Percentiles rank a stretch among this genome's conserved stretches.
Conservation (phyloP, 768 basidiomycete genomes). For the Boletus reticuloceps region DNA sequence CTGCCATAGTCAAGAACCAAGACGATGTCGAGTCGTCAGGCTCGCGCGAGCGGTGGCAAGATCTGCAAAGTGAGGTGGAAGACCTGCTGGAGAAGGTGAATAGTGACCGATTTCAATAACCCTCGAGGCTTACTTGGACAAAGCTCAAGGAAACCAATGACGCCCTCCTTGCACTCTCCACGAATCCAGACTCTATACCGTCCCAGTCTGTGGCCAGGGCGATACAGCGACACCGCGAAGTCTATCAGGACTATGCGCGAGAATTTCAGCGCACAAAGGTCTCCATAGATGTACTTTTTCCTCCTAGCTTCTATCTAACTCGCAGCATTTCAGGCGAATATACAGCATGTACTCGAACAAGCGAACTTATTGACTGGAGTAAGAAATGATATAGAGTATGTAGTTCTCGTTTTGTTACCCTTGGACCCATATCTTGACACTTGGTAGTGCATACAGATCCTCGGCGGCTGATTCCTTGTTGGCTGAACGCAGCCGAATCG, state of each 20-base stretch:
- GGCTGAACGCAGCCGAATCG: slow-evolving; percentile 84
- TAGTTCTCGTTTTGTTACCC: slow-evolving; percentile 1
- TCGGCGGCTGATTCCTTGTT: slow-evolving; percentile 84
- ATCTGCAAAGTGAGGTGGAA: slow-evolving; percentile 83
- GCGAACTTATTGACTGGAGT: slow-evolving; percentile 88
- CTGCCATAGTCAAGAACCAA: slow-evolving; percentile 52
- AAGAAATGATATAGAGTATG: slow-evolving; percentile 93
- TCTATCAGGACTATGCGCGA: slow-evolving; percentile 81
- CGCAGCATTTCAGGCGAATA: slow-evolving; percentile 56
- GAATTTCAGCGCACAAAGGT: slow-evolving; percentile 90
- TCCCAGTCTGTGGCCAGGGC: slow-evolving; percentile 86
- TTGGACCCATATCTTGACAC: background rate
- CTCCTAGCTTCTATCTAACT: background rate
- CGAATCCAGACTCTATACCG: slow-evolving; percentile 58
- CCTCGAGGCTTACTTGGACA: slow-evolving; percentile 8
- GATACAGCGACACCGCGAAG: slow-evolving; percentile 87
- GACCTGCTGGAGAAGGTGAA: slow-evolving; percentile 82
- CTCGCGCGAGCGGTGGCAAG: slow-evolving; percentile 70
- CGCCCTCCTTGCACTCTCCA: slow-evolving; percentile 65
- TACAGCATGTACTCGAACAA: slow-evolving; percentile 79
- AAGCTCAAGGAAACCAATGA: slow-evolving; percentile 89
- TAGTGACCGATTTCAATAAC: slow-evolving; percentile 2
- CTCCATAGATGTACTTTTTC: background rate
- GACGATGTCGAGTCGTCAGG: slow-evolving; percentile 68
- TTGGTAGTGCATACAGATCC: slow-evolving; percentile 81